These are phyloP conservation scores for Enteropsectra breve DNA, from an alignment of 371 early-diverging fungal species.

Conservation along the genomic window DNA sequence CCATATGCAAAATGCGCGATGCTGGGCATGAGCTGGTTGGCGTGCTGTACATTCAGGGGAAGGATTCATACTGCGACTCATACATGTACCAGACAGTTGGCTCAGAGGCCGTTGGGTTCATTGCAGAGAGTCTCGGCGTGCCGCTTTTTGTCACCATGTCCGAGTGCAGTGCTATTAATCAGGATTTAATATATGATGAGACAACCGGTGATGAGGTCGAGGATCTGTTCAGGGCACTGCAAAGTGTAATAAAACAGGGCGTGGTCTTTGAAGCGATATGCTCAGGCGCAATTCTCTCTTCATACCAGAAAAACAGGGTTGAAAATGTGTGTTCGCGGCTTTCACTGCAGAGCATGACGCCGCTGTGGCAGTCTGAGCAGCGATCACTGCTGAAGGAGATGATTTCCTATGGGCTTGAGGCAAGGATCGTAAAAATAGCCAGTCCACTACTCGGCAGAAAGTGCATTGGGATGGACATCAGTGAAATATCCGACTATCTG, in stretches of 20 bases:
- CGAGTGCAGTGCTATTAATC: slow-evolving; percentile 65
- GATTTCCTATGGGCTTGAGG: slow-evolving; percentile 71
- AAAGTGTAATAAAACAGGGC: slow-evolving; percentile 64
- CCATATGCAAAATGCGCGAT: slow-evolving; percentile 81
- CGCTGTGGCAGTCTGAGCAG: slow-evolving; percentile 84
- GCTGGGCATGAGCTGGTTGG: slow-evolving; percentile 84
- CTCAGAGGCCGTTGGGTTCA: slow-evolving; percentile 71
- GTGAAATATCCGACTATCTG: slow-evolving; percentile 37
- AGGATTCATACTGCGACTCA: slow-evolving; percentile 76
- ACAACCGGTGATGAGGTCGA: slow-evolving; percentile 81
- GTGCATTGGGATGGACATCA: slow-evolving; percentile 35
- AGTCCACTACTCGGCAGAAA: slow-evolving; percentile 61
- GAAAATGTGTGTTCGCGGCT: slow-evolving; percentile 77
- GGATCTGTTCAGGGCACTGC: slow-evolving; percentile 72
- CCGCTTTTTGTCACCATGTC: slow-evolving; percentile 76
- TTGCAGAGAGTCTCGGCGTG: slow-evolving; percentile 74
- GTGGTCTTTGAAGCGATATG: slow-evolving; percentile 78
- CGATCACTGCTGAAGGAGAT: slow-evolving; percentile 74
- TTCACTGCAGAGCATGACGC: slow-evolving; percentile 71
- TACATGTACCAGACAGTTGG: slow-evolving; percentile 98
- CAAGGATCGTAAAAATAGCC: slow-evolving; percentile 84
- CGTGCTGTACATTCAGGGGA: slow-evolving; percentile 74
- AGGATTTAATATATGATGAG: slow-evolving; percentile 59
- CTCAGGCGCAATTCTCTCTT: slow-evolving; percentile 89
- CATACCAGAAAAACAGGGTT: slow-evolving; percentile 88